These are phyloP conservation scores for Backusella australiensis DNA, from an alignment of 192 early-diverging fungal species.

Conservation along the genomic window DNA sequence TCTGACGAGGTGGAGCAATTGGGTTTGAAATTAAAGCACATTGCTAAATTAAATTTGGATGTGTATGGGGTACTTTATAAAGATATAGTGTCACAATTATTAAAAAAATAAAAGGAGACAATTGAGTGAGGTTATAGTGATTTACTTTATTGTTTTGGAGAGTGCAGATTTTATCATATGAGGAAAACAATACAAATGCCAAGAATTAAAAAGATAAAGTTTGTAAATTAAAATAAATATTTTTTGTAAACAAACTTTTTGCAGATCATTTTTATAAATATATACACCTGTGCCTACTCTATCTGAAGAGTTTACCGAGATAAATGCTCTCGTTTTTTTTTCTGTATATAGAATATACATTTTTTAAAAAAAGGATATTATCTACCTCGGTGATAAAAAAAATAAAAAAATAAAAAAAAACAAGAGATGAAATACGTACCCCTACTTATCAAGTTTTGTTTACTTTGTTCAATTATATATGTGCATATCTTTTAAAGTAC, in stretches of 20 bases:
- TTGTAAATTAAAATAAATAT: not conserved
- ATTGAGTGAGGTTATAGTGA: too few relatives aligned
- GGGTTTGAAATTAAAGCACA: not conserved
- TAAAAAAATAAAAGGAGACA: not conserved
- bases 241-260: not conserved
- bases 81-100: constrained; percentile 1
- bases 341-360: not conserved
- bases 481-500: too few relatives aligned
- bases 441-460: not conserved
- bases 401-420: not conserved
- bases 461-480: not conserved
- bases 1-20: not conserved
- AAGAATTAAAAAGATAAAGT: not conserved
- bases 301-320: not conserved
- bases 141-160: not conserved
- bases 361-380: not conserved
- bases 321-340: not conserved
- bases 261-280: not conserved
- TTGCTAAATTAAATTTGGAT: not conserved
- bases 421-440: not conserved
- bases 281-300: not conserved
- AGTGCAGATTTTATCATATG: not conserved
- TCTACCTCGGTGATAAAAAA: not conserved
- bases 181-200: not conserved
- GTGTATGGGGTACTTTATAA: not conserved